phyloP scores from a whole-genome alignment of 2,329 filamentous ascomycete genomes.

The Diaporthe helianthi region DNA sequence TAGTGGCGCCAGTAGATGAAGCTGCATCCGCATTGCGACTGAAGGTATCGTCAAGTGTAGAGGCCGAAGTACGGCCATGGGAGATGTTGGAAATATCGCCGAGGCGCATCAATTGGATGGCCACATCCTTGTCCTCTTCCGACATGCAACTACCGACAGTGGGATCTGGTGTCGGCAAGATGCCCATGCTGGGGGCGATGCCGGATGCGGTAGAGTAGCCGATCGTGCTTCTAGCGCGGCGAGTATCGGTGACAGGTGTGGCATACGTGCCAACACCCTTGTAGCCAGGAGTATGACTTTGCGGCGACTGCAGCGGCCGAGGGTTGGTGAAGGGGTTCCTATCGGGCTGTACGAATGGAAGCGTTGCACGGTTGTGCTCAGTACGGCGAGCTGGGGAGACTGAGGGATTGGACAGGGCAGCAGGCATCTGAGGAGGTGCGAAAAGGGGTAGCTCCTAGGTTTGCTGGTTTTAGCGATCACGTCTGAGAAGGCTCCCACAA shows the following conservation, averaged over 20 bases:
- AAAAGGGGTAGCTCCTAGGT: constrained; percentile 91
- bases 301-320: constrained; percentile 82
- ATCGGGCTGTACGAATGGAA: constrained; percentile 78
- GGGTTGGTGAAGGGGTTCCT: constrained; percentile 83
- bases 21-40: constrained; percentile 87
- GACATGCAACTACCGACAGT: constrained; percentile 97
- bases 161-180: constrained; percentile 93
- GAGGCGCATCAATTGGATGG: constrained; percentile 93
- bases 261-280: constrained; percentile 65
- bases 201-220: constrained; percentile 57
- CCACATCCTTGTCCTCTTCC: constrained; percentile 92
- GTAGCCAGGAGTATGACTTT: constrained; percentile 69
- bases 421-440: constrained; percentile 90
- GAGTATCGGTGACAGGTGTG: constrained; percentile 66
- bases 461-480: constrained; percentile 28
- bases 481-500: background rate
- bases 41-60: constrained; percentile 90
- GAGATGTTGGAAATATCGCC: constrained; percentile 94
- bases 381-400: constrained; percentile 88
- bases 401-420: constrained; percentile 95
- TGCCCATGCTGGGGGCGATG: constrained; percentile 52
- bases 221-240: constrained; percentile 71
- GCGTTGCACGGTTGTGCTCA: constrained; percentile 71
- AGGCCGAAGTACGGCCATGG: constrained; percentile 90
- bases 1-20: constrained; percentile 85